phyloP scores from a whole-genome alignment of 1,284 basidiomycete genomes.

The Rhodotorula mucilaginosa region DNA sequence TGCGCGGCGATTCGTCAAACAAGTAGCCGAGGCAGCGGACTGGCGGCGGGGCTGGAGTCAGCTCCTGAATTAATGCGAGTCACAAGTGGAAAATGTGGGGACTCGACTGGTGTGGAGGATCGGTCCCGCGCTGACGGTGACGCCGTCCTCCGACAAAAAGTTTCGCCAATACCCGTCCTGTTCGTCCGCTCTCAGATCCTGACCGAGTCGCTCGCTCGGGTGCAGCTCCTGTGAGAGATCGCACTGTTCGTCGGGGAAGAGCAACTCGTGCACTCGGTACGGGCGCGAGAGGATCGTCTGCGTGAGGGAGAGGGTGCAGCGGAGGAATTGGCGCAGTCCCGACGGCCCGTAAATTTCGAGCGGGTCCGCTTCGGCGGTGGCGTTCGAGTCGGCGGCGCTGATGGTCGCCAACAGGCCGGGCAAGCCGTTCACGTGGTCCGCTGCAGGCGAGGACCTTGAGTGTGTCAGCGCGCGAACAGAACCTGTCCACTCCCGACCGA shows the following conservation, averaged over 20 bases:
- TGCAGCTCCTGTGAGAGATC: slow-evolving; percentile 54
- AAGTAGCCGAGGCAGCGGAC: slow-evolving; percentile 81
- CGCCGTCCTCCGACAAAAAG: slow-evolving; percentile 57
- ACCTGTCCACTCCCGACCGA: too few relatives aligned
- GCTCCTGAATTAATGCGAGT: not conserved
- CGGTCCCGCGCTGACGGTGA: slow-evolving; percentile 71
- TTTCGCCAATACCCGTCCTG: slow-evolving; percentile 68
- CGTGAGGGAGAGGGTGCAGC: slow-evolving; percentile 69
- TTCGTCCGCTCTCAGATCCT: slow-evolving; percentile 61
- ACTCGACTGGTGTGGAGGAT: slow-evolving; percentile 71
- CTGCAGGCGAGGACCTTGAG: not conserved
- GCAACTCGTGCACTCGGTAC: slow-evolving; percentile 78
- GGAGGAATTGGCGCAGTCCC: slow-evolving; percentile 74
- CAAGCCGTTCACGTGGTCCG: slow-evolving; percentile 54
- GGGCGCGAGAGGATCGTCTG: slow-evolving; percentile 62
- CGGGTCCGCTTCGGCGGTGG: slow-evolving; percentile 52
- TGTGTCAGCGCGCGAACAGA: too few relatives aligned
- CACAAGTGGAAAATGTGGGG: too few relatives aligned
- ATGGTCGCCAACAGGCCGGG: slow-evolving; percentile 51
- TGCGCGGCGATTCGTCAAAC: slow-evolving; percentile 61
- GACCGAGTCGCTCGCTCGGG: slow-evolving; percentile 65
- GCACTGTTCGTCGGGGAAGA: slow-evolving; percentile 56
- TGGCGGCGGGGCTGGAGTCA: slow-evolving; percentile 48
- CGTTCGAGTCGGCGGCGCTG: slow-evolving; percentile 32
- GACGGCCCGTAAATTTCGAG: slow-evolving; percentile 80